Conservation (phyloP, 768 basidiomycete genomes). For the Boletus sp. region DNA sequence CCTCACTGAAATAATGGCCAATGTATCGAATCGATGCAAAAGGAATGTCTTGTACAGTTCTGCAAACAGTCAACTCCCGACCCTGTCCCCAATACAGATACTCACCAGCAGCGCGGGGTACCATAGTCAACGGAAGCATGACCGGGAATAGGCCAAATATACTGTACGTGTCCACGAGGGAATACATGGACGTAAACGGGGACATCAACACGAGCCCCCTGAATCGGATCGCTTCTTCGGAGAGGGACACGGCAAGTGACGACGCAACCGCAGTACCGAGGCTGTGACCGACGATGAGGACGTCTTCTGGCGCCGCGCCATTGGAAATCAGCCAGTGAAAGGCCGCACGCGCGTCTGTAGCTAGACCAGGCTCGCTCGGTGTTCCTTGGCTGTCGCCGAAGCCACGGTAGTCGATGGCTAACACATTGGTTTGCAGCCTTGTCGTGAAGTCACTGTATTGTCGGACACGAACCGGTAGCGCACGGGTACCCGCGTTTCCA, state of each 20-base stretch:
- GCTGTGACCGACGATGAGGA: constrained; percentile 84
- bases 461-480: constrained; percentile 61
- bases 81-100: constrained; percentile 3
- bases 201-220: constrained; percentile 51
- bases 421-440: constrained; percentile 68
- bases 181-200: constrained; percentile 58
- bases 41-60: constrained; percentile 55
- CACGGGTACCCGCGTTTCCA: constrained; percentile 85
- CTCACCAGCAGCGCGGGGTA: constrained; percentile 66
- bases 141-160: constrained; percentile 68
- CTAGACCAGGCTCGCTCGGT: constrained; percentile 75
- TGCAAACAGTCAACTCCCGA: constrained; percentile 23
- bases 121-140: constrained; percentile 61
- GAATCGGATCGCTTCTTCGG: constrained; percentile 40
- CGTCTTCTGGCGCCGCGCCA: constrained; percentile 54
- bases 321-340: constrained; percentile 73
- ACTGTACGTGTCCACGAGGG: constrained; percentile 65
- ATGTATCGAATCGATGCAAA: constrained; percentile 60
- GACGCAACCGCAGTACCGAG: constrained; percentile 81
- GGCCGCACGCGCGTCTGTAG: constrained; percentile 69
- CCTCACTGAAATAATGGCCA: constrained; percentile 58
- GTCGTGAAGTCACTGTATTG: constrained; percentile 67
- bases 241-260: constrained; percentile 47
- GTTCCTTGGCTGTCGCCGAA: constrained; percentile 83
- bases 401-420: constrained; percentile 90